phyloP scores from a whole-genome alignment of 2,329 filamentous ascomycete species.

The Davidsoniella neocaledoniae region DNA sequence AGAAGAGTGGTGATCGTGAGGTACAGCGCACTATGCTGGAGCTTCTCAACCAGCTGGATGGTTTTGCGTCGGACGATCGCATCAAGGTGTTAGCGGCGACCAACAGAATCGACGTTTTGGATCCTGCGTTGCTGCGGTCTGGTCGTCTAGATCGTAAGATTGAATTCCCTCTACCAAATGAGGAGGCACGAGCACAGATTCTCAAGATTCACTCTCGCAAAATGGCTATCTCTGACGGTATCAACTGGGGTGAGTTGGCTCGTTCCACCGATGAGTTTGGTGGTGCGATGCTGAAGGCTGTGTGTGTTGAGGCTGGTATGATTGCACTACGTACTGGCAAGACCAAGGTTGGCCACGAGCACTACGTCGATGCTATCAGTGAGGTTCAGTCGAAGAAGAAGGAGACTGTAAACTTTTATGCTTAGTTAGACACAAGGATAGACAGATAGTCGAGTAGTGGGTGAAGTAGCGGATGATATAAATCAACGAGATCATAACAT shows the following conservation, averaged over 20 bases:
- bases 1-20: conserved; percentile 94
- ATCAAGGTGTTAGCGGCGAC: conserved; percentile 94
- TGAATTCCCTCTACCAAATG: conserved; percentile 94
- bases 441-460: no score
- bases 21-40: conserved; percentile 98
- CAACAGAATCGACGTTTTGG: conserved; percentile 85
- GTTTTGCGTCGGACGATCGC: conserved; percentile 89
- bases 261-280: conserved; percentile 97
- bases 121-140: conserved; percentile 78
- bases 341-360: conserved; percentile 93
- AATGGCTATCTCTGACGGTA: conserved; percentile 84
- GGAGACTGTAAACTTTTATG: conserved; percentile 51
- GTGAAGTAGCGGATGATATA: no score
- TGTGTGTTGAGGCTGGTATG: conserved; percentile 98
- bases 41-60: conserved; percentile 93
- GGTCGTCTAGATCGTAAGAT: conserved; percentile 93
- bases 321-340: conserved; percentile 88
- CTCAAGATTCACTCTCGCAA: conserved; percentile 94
- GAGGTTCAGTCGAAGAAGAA: conserved; percentile 96
- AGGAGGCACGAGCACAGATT: conserved; percentile 93
- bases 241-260: conserved; percentile 93
- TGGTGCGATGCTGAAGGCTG: conserved; percentile 92
- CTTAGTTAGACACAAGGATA: conserved; percentile 19
- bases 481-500: no score
- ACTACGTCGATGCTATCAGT: conserved; percentile 95